A percentile compares a stretch with the other conserved stretches of the same genome.
Conservation (phyloP, 1,139 yeast genomes). For the Scheffersomyces titani region DNA sequence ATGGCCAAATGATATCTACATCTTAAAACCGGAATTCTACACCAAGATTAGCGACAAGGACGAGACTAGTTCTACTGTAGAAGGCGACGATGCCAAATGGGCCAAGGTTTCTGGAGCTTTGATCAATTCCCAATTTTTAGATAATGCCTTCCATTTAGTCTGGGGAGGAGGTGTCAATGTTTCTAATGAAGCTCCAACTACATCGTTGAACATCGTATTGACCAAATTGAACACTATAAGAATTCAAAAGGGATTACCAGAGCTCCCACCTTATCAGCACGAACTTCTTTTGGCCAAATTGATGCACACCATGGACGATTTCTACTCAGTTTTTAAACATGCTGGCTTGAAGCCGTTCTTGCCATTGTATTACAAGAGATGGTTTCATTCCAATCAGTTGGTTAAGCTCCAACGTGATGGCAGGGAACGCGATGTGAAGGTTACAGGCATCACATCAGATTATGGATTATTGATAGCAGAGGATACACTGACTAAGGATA, state of each 20-base stretch:
- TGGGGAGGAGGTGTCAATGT: slow-evolving; percentile 90
- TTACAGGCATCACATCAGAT: slow-evolving; percentile 80
- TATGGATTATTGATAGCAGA: slow-evolving; percentile 81
- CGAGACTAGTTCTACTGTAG: slow-evolving; percentile 33
- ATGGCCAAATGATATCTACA: slow-evolving; percentile 97
- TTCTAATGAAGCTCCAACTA: slow-evolving; percentile 86
- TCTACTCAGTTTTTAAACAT: slow-evolving; percentile 57
- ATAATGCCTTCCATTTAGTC: slow-evolving; percentile 59
- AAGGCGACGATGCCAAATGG: slow-evolving; percentile 50
- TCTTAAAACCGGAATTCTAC: slow-evolving; percentile 63
- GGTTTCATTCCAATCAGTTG: slow-evolving; percentile 80
- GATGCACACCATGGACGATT: slow-evolving; percentile 62
- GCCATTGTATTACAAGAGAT: slow-evolving; percentile 72
- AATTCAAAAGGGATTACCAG: slow-evolving; percentile 33
- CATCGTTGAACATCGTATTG: slow-evolving; percentile 76
- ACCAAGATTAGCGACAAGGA: slow-evolving; percentile 28
- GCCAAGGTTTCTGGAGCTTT: slow-evolving; percentile 84
- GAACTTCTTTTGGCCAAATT: slow-evolving; percentile 74
- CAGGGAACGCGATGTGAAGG: slow-evolving; percentile 49
- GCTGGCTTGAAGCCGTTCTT: slow-evolving; percentile 72
- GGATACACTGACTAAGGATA: slow-evolving; percentile 61
- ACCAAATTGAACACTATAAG: slow-evolving; percentile 58
- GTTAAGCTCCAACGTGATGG: slow-evolving; percentile 56
- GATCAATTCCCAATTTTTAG: slow-evolving; percentile 72
- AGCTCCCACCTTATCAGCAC: slow-evolving; percentile 52